A percentile compares a stretch with the other conserved stretches of the same genome.
These are phyloP conservation scores for Trichosporon sp. DNA, from an alignment of 1,284 basidiomycete species.

Conservation along the genomic window DNA sequence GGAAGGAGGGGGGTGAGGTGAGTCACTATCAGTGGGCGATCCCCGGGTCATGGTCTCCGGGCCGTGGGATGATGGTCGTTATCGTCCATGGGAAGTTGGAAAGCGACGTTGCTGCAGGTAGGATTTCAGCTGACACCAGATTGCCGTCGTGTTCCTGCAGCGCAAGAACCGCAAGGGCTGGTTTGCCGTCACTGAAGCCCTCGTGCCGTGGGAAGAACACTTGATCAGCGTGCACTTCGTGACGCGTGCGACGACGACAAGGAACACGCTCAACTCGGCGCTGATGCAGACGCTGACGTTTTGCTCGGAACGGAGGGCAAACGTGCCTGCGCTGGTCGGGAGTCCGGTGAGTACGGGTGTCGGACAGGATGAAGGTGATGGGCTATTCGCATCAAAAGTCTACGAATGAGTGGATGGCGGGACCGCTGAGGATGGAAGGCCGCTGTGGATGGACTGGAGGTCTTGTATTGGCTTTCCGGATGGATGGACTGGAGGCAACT, in stretches of 20 bases:
- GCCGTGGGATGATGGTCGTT: too few relatives aligned
- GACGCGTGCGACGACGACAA: conserved; percentile 26
- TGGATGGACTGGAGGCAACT: not conserved
- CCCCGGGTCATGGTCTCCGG: too few relatives aligned
- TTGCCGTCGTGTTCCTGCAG: conserved; percentile 53
- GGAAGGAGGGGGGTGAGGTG: conserved; percentile 38
- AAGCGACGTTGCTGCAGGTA: too few relatives aligned
- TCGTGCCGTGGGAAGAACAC: conserved; percentile 55
- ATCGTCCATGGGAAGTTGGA: too few relatives aligned
- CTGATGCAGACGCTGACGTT: conserved; percentile 47
- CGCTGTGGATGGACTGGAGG: too few relatives aligned
- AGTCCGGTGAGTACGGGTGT: conserved; percentile 32
- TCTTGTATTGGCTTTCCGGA: too few relatives aligned
- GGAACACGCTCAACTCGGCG: conserved; percentile 38
- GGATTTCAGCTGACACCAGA: conserved; percentile 30
- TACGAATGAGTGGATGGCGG: too few relatives aligned
- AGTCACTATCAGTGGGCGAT: too few relatives aligned
- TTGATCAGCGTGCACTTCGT: conserved; percentile 42
- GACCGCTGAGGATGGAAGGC: too few relatives aligned
- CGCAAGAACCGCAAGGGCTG: conserved; percentile 51
- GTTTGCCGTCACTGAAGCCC: conserved; percentile 54
- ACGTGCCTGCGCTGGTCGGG: conserved; percentile 46
- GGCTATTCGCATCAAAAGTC: too few relatives aligned
- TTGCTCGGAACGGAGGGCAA: conserved; percentile 44
- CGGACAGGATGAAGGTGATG: not conserved